Base-by-base conservation (phyloP, 768 basidiomycete genomes). In the Lactarius vividus region DNA sequence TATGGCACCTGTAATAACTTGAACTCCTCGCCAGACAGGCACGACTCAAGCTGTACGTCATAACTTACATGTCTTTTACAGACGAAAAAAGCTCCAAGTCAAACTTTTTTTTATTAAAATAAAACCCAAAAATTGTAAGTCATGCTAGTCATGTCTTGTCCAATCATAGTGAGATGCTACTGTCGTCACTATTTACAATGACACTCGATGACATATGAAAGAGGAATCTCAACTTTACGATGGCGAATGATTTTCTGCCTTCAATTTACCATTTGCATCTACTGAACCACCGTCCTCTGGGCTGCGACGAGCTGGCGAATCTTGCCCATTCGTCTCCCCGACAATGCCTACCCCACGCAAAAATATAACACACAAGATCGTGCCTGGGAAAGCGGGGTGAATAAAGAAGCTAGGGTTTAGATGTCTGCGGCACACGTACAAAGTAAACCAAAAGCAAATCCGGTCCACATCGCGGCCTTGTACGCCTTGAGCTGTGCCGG, bases 381-480 rank as follows among this genome's bases (percentile, higher is more conserved):
- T 65, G 39, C 63, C 66, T 67, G 63, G 16, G 7, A 5, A 57
- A 10, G 26, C 13, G 28, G 4, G 3, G 23, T 72, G 29, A 70
- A 15, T 39, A 39, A 39, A 42, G 1, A 26, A 52, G 29, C 26
- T 15, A 49, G 6, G 10, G 37, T 39, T 39, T 10, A 39, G 11
- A 52, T 4, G 13, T 26, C 49, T 52, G 4, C 2, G n/a, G 26
- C 2, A 54, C 37, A 75, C 81, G 31, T 70, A 87, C 88, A 86
- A 37, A 85, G 70, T 35, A 85, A 73, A 4, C 85, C 84, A 73
- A 91, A 89, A 10, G 81, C 84, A 66, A 86, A 85, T 9, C 76
- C 74, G 0, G 82, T 80, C 88, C 89, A 92, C 69, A 87, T 82
- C 3, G 88, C 88, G n/a, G 83, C 80, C 42, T 79, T 76, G 72